These are phyloP conservation scores for Fusarium pseudocircinatum DNA, from an alignment of 2,329 filamentous ascomycete genomes.

Conservation along the genomic window DNA sequence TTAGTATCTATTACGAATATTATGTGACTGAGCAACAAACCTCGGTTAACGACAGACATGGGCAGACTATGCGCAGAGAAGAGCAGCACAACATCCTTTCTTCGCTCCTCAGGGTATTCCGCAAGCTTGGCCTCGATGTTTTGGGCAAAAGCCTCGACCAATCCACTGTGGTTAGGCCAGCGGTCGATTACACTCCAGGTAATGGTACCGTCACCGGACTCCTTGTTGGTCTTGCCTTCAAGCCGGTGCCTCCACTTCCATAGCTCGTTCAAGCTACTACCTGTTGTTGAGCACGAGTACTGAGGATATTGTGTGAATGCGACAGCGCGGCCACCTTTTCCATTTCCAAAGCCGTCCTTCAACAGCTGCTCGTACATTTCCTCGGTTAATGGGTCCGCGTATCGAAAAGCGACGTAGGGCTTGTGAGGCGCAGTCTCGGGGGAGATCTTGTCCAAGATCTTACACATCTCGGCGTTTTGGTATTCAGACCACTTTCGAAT, in stretches of 20 bases:
- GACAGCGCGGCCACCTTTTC: conserved; percentile 90
- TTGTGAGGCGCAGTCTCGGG: conserved; percentile 96
- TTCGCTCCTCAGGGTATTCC: conserved; percentile 83
- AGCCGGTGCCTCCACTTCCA: conserved; percentile 96
- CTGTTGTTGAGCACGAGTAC: conserved; percentile 97
- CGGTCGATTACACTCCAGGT: conserved; percentile 98
- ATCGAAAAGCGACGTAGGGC: conserved; percentile 96
- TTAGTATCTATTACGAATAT: conserved; percentile 39
- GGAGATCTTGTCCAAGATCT: conserved; percentile 88
- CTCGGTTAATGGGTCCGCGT: conserved; percentile 92
- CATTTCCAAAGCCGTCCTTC: conserved; percentile 88
- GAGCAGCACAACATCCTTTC: conserved; percentile 83
- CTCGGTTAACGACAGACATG: conserved; percentile 96
- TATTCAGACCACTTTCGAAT: conserved; percentile 98
- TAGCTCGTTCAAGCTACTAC: conserved; percentile 93
- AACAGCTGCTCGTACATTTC: conserved; percentile 88
- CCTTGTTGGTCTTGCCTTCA: conserved; percentile 75
- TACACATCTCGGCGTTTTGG: conserved; percentile 95
- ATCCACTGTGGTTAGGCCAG: conserved; percentile 90
- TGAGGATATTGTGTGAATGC: conserved; percentile 99
- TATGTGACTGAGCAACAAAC: conserved; percentile 51
- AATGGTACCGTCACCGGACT: conserved; percentile 73
- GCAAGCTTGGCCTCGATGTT: conserved; percentile 89
- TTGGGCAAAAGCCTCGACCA: conserved; percentile 90
- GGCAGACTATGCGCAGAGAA: conserved; percentile 97